Evolutionary conservation across 2,329 filamentous ascomycete genomes (phyloP).

Genomic region (Arthrobotrys conoides): DNA sequence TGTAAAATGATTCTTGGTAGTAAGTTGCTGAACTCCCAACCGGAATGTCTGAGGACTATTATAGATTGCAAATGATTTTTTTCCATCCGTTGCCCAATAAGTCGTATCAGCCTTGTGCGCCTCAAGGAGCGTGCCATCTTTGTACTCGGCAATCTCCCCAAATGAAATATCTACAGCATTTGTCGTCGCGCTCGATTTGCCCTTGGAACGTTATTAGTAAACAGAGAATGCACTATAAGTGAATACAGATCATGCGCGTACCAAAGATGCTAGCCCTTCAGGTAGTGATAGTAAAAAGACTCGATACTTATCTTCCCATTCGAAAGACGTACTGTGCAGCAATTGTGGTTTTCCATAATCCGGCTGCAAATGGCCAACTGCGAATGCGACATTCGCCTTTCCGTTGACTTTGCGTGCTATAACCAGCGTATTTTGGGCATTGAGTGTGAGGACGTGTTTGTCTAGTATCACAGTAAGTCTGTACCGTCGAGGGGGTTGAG

Average conservation of each 20-base stretch:
- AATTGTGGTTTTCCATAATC: constrained; percentile 3
- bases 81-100: constrained; percentile 14
- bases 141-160: constrained; percentile 8
- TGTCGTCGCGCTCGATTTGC: constrained; percentile 25
- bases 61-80: constrained; percentile 13
- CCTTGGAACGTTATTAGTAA: background rate
- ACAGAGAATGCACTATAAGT: background rate
- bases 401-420: constrained; percentile 19
- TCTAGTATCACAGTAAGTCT: constrained; percentile 26
- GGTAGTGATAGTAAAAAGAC: constrained; percentile 20
- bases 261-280: constrained; percentile 10
- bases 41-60: constrained; percentile 27
- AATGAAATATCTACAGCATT: constrained; percentile 23
- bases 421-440: constrained; percentile 10
- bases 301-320: constrained; percentile 27
- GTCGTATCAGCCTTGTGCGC: constrained; percentile 27
- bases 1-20: constrained; percentile 15
- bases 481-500: background rate
- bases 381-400: constrained; percentile 16
- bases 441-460: constrained; percentile 11
- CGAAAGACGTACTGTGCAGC: constrained; percentile 7
- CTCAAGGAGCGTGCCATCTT: background rate
- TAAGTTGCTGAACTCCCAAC: constrained; percentile 12
- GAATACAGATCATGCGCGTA: background rate
- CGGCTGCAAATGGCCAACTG: constrained; percentile 8